These are phyloP conservation scores for Cordyceps cicadae DNA, from an alignment of 2,329 filamentous ascomycete genomes.

Conservation along the genomic window DNA sequence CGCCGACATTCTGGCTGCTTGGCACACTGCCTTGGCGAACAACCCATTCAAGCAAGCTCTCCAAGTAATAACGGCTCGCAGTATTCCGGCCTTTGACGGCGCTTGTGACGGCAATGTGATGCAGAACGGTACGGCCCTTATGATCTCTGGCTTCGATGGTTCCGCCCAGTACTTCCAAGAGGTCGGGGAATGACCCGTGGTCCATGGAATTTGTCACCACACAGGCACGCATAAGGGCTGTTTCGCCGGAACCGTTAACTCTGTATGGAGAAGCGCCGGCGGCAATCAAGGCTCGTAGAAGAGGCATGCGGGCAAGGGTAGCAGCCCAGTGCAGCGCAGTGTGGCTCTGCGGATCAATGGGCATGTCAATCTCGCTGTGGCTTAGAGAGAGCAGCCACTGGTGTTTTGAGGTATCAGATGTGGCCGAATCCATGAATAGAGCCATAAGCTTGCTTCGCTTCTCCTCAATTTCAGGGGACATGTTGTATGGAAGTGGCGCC, in stretches of 20 bases:
- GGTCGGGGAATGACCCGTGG: conserved; percentile 78
- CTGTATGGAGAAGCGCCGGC: conserved; percentile 82
- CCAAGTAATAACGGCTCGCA: conserved; percentile 91
- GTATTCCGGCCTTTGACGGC: conserved; percentile 88
- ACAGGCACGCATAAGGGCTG: conserved; percentile 85
- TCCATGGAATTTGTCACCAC: conserved; percentile 92
- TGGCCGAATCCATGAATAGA: conserved; percentile 67
- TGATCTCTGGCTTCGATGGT: conserved; percentile 88
- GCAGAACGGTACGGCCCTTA: conserved; percentile 82
- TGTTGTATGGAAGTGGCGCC: conserved; percentile 54
- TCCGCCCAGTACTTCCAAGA: conserved; percentile 79
- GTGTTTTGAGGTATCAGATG: conserved; percentile 63
- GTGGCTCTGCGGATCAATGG: conserved; percentile 80
- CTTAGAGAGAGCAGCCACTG: conserved; percentile 69
- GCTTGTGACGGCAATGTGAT: conserved; percentile 93
- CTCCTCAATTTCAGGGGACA: conserved; percentile 59
- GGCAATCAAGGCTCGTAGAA: conserved; percentile 72
- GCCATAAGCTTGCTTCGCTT: conserved; percentile 77
- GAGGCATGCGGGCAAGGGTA: conserved; percentile 75
- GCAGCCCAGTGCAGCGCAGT: conserved; percentile 95
- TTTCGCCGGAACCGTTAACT: conserved; percentile 84
- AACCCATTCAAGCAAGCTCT: conserved; percentile 88
- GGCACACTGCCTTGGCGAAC: conserved; percentile 70
- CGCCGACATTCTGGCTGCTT: conserved; percentile 37
- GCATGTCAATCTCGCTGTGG: conserved; percentile 78